Percentiles rank a stretch among this genome's conserved stretches.
Conservation (phyloP, 805 yeast species). For the Kodamaea hsintzibuensis region DNA sequence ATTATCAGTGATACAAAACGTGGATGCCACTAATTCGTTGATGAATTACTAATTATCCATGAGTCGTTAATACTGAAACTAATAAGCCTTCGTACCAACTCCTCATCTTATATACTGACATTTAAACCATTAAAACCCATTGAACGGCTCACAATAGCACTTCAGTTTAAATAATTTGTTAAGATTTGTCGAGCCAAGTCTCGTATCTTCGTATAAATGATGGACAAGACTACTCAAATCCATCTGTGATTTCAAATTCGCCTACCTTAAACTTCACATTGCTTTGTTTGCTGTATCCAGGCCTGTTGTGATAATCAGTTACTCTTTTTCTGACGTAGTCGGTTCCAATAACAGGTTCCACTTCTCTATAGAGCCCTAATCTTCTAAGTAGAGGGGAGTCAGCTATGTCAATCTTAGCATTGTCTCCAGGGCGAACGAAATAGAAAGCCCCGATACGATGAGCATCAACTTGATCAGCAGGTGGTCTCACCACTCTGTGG, state of each 20-base stretch:
- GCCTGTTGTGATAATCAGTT: conserved; percentile 26
- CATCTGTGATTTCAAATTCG: conserved; percentile 28
- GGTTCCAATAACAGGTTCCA: conserved; percentile 26
- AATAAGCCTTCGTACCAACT: no score
- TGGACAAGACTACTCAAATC: conserved; percentile 18
- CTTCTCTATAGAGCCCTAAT: conserved; percentile 28
- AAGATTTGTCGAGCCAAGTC: no score
- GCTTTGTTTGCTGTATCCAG: conserved; percentile 22
- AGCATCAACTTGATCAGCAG: conserved; percentile 29
- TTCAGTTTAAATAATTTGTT: no score
- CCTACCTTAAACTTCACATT: conserved; percentile 30
- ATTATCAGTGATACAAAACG: no score
- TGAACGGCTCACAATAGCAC: no score
- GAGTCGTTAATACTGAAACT: no score
- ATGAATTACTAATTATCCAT: no score
- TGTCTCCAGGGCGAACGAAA: conserved; percentile 36
- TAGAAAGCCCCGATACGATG: conserved; percentile 38
- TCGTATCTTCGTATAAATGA: neutral
- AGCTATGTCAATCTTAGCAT: conserved; percentile 27
- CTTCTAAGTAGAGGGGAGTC: conserved; percentile 33
- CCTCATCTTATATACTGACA: no score
- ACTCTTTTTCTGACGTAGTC: conserved; percentile 32
- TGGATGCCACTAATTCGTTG: no score
- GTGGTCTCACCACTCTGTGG: conserved; percentile 38
- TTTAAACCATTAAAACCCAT: no score